Conservation (phyloP, 2,329 filamentous ascomycete species). For the Colletotrichum higginsianum region DNA sequence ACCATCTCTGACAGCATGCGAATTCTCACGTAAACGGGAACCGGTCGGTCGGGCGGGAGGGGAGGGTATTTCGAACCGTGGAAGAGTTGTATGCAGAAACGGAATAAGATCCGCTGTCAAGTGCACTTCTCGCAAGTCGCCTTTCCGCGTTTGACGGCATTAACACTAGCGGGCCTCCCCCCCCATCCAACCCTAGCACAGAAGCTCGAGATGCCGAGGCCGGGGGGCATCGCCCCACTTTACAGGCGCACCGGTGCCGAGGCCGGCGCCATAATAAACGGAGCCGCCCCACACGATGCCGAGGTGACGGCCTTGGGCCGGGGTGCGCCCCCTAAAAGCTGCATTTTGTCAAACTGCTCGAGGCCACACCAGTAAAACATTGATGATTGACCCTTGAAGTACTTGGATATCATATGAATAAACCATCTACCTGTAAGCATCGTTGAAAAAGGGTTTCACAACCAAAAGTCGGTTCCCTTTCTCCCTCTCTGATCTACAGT, state of each 20-base stretch:
- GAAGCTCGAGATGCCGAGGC: conserved; percentile 22
- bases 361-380: too few species aligned
- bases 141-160: not conserved
- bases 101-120: not conserved
- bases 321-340: not conserved
- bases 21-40: too few species aligned
- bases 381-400: too few species aligned
- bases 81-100: not conserved
- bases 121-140: too few species aligned
- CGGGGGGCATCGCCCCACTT: conserved; percentile 5
- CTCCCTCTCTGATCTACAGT: not conserved
- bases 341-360: not conserved
- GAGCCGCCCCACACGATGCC: conserved; percentile 19
- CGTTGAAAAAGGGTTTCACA: too few species aligned
- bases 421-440: too few species aligned
- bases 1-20: too few species aligned
- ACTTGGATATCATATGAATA: too few species aligned
- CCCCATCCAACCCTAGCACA: not conserved
- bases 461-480: too few species aligned
- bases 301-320: conserved; percentile 13
- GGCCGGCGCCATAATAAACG: conserved; percentile 20
- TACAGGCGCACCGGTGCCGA: conserved; percentile 28
- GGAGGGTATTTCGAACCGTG: conserved; percentile 11
- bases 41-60: not conserved
- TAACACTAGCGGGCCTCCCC: not conserved